A percentile compares a stretch with the other conserved stretches of the same genome.
Conservation (phyloP, 768 basidiomycete species). For the Phylloporus scabripes region DNA sequence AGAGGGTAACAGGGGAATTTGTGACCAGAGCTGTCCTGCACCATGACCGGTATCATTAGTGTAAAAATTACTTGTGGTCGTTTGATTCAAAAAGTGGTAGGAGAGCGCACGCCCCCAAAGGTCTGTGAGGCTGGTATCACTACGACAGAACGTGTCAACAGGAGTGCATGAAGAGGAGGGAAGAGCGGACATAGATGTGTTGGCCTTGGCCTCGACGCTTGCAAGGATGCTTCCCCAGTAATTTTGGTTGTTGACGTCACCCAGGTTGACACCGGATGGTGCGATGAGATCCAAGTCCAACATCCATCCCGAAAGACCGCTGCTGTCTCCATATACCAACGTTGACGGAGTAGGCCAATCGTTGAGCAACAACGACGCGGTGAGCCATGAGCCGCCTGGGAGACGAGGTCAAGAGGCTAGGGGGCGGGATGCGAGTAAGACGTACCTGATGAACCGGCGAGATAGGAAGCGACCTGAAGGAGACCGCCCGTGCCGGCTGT, state of each 20-base stretch:
- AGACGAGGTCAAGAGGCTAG: background rate
- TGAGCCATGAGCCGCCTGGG: slow-evolving; percentile 63
- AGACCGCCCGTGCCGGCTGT: slow-evolving; percentile 59
- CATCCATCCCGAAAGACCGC: slow-evolving; percentile 48
- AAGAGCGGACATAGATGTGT: slow-evolving; percentile 44
- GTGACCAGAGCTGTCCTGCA: slow-evolving; percentile 68
- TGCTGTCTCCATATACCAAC: slow-evolving; percentile 53
- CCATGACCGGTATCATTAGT: slow-evolving; percentile 56
- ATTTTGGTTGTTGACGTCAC: slow-evolving; percentile 42
- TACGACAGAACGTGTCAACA: slow-evolving; percentile 17
- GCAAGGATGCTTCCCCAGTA: slow-evolving; percentile 52
- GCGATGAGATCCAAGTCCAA: slow-evolving; percentile 52
- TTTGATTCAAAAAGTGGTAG: slow-evolving; percentile 71
- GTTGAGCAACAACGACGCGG: slow-evolving; percentile 58
- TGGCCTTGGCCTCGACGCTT: slow-evolving; percentile 53
- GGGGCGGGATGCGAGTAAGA: background rate
- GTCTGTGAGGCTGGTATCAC: slow-evolving; percentile 62
- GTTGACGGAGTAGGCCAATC: slow-evolving; percentile 54
- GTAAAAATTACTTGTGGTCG: slow-evolving; percentile 53
- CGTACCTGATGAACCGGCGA: slow-evolving; percentile 60
- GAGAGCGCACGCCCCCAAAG: slow-evolving; percentile 60
- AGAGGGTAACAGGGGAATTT: slow-evolving; percentile 45
- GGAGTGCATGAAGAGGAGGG: background rate
- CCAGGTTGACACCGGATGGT: slow-evolving; percentile 46
- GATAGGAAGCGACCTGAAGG: slow-evolving; percentile 65